Conservation (phyloP, 2,329 filamentous ascomycete genomes). For the Cadophora gregata region DNA sequence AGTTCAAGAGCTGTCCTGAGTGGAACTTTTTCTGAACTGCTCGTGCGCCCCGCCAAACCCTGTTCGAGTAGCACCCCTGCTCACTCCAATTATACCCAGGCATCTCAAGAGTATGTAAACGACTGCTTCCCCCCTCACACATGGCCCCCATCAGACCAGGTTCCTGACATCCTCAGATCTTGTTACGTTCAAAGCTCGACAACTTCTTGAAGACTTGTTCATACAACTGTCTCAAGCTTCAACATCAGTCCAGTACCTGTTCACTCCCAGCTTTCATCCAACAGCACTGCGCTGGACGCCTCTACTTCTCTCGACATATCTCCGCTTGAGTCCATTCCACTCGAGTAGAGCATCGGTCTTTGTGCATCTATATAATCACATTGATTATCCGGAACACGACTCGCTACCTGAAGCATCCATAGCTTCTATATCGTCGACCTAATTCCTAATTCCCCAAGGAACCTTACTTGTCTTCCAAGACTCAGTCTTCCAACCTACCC, state of each 20-base stretch:
- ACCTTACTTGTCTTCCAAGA: neutral
- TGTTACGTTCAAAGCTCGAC: conserved; percentile 24
- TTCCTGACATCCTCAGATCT: conserved; percentile 39
- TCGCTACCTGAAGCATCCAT: conserved; percentile 13
- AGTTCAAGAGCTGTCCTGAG: conserved; percentile 28
- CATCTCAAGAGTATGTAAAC: conserved; percentile 42
- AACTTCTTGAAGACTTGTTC: conserved; percentile 18
- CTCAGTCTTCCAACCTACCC: neutral
- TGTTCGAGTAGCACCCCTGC: conserved; percentile 33
- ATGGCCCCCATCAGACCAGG: conserved; percentile 31
- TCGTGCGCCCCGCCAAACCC: conserved; percentile 40
- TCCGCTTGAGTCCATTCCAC: conserved; percentile 16
- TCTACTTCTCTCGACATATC: conserved; percentile 25
- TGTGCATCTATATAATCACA: conserved; percentile 8
- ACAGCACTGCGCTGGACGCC: conserved; percentile 39
- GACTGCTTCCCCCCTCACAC: conserved; percentile 31
- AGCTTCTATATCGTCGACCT: conserved; percentile 1
- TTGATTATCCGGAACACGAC: conserved; percentile 17
- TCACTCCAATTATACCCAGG: conserved; percentile 31
- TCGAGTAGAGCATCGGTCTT: conserved; percentile 27
- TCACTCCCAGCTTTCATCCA: conserved; percentile 23
- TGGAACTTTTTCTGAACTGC: conserved; percentile 34
- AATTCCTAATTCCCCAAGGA: conserved; percentile 16
- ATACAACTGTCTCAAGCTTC: conserved; percentile 14
- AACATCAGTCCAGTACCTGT: conserved; percentile 15